These are phyloP conservation scores for Trametes pubescens DNA, from an alignment of 1,284 basidiomycete genomes.

Conservation along the genomic window DNA sequence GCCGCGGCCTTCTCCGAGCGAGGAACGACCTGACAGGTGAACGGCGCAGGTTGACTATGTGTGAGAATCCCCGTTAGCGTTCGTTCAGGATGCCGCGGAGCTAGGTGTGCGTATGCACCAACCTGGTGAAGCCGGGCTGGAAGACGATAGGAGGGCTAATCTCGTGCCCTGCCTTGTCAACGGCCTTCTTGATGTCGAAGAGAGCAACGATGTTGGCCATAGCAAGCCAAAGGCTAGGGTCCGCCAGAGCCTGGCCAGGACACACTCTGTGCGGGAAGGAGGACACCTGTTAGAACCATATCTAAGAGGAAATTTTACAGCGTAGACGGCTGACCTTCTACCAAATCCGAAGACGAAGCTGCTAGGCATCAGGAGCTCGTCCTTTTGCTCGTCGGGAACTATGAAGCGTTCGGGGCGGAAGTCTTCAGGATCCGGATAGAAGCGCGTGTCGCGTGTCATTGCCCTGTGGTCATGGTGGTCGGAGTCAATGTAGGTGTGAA, in stretches of 20 bases:
- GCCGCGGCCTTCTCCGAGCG: conserved; percentile 15
- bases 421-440: conserved; percentile 33
- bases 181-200: conserved; percentile 11
- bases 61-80: neutral
- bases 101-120: neutral
- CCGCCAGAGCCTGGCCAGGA: conserved; percentile 18
- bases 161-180: conserved; percentile 4
- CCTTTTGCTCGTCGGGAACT: neutral
- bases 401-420: conserved; percentile 40
- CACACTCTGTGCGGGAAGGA: conserved; percentile 13
- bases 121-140: conserved; percentile 36
- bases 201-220: conserved; percentile 13
- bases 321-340: neutral
- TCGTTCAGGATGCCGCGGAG: conserved; percentile 2
- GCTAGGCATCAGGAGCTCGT: neutral
- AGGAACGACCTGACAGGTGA: conserved; percentile 7
- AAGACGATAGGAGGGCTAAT: conserved; percentile 34
- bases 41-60: conserved; percentile 16
- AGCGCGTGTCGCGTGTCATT: conserved; percentile 33
- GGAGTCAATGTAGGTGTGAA: neutral
- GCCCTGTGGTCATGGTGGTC: conserved; percentile 30
- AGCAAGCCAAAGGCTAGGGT: conserved; percentile 14
- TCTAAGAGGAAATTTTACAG: neutral
- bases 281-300: neutral
- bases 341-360: conserved; percentile 20